Conservation (phyloP, 495 filamentous ascomycete species). For the Aspergillus steynii region DNA sequence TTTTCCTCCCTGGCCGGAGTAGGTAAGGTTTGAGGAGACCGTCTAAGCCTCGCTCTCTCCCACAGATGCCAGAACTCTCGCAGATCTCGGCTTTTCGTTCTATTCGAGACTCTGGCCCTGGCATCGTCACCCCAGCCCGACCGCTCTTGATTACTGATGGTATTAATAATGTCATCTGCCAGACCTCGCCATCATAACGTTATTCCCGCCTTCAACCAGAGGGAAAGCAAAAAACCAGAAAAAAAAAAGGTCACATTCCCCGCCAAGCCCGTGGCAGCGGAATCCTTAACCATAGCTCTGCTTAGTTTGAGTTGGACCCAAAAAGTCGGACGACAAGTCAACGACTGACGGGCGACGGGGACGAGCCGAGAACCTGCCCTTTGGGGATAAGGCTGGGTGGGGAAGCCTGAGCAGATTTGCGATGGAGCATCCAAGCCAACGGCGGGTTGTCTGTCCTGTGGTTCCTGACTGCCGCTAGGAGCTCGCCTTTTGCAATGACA, state of each 20-base stretch:
- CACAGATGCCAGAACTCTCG: background rate
- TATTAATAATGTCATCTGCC: too few species aligned
- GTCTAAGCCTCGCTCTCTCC: background rate
- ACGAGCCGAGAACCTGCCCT: background rate
- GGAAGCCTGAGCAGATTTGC: background rate
- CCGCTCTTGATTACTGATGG: background rate
- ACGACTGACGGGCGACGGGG: background rate
- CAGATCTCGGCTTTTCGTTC: background rate
- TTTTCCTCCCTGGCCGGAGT: background rate
- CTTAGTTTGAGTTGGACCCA: conserved; percentile 7
- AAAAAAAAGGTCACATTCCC: background rate
- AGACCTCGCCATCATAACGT: background rate
- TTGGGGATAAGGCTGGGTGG: background rate
- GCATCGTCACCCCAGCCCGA: background rate
- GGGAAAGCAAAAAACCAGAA: background rate
- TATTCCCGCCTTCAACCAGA: background rate
- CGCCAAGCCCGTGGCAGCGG: background rate
- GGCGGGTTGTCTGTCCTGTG: background rate
- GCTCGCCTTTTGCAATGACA: background rate
- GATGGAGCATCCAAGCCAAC: background rate
- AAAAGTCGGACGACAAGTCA: background rate
- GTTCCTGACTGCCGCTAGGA: background rate
- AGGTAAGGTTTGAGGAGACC: background rate
- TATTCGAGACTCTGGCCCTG: background rate
- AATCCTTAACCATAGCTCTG: conserved; percentile 20